These are phyloP conservation scores for Aspergillus aculeatus DNA, from an alignment of 2,329 filamentous ascomycete species.

Conservation along the genomic window DNA sequence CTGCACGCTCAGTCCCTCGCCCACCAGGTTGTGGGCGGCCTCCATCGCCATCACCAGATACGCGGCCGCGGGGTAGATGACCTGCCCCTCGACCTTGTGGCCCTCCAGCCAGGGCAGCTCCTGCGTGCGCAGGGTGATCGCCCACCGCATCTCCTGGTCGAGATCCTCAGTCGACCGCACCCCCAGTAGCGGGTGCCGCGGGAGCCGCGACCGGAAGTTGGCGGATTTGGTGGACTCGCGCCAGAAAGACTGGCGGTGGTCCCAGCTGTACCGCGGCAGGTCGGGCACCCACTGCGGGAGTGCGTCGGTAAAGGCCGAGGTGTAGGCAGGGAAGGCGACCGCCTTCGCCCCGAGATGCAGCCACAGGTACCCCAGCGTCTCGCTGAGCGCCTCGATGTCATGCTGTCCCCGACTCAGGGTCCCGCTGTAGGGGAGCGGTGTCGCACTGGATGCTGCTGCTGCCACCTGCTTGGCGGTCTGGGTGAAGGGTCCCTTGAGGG, in stretches of 20 bases:
- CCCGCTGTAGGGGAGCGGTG: neutral
- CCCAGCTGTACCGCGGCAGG: constrained; percentile 7
- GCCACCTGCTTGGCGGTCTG: constrained; percentile 19
- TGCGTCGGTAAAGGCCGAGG: neutral
- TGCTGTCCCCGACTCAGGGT: neutral
- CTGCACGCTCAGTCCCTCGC: neutral
- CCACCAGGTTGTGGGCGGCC: neutral
- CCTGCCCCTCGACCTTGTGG: constrained; percentile 23
- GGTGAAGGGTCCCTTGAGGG: constrained; percentile 24
- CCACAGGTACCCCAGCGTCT: constrained; percentile 2
- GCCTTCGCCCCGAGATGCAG: neutral
- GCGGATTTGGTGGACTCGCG: neutral
- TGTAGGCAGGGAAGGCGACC: neutral
- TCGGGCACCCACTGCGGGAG: neutral
- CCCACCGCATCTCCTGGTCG: constrained; percentile 13
- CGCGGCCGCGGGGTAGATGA: constrained; percentile 27
- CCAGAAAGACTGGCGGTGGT: neutral
- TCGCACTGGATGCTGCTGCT: no score
- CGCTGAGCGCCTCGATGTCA: neutral
- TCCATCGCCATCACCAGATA: constrained; percentile 16
- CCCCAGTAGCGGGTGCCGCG: constrained; percentile 6
- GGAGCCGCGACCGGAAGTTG: neutral
- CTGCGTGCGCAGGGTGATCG: constrained; percentile 15
- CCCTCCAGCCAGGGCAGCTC: constrained; percentile 27
- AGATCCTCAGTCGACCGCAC: constrained; percentile 4